Percentiles rank a stretch among this genome's conserved stretches.
These are phyloP conservation scores for Thuja plicata DNA, from an alignment of 83 land plant species.

Conservation along the genomic window DNA sequence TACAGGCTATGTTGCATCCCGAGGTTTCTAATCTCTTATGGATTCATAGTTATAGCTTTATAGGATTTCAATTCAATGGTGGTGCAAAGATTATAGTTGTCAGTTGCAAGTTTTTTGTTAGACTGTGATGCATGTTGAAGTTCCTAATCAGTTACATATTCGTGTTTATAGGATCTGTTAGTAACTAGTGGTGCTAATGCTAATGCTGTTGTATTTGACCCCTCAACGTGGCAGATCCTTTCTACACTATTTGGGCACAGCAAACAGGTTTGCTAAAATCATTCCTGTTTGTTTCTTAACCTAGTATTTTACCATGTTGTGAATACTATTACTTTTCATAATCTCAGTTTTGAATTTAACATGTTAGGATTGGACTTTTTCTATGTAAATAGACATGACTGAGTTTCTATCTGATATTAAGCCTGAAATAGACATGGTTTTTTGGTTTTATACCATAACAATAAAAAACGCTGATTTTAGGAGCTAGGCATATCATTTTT, in stretches of 20 bases:
- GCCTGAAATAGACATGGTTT: neutral
- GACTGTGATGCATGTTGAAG: neutral
- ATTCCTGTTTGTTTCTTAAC: neutral
- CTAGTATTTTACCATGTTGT: neutral
- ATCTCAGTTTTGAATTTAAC: neutral
- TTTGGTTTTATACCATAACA: neutral
- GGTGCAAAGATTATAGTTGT: neutral
- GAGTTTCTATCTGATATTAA: neutral
- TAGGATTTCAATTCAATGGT: neutral
- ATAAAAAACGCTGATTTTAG: too few species aligned
- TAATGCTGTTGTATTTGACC: constrained; percentile 84
- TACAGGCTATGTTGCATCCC: neutral
- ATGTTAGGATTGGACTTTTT: neutral
- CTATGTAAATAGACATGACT: neutral
- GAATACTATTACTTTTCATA: neutral
- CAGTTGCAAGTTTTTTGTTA: neutral
- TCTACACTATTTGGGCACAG: constrained; percentile 91
- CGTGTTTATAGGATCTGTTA: constrained; percentile 64
- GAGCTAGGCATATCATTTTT: too few species aligned
- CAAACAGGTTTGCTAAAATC: constrained; percentile 61
- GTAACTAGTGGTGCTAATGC: constrained; percentile 90
- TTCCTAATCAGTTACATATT: constrained; percentile 2
- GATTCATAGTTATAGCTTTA: neutral
- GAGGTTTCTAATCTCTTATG: neutral
- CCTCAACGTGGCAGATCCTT: constrained; percentile 73